Conservation (phyloP, 2,329 filamentous ascomycete genomes). For the Geoglossum cookeanum region DNA sequence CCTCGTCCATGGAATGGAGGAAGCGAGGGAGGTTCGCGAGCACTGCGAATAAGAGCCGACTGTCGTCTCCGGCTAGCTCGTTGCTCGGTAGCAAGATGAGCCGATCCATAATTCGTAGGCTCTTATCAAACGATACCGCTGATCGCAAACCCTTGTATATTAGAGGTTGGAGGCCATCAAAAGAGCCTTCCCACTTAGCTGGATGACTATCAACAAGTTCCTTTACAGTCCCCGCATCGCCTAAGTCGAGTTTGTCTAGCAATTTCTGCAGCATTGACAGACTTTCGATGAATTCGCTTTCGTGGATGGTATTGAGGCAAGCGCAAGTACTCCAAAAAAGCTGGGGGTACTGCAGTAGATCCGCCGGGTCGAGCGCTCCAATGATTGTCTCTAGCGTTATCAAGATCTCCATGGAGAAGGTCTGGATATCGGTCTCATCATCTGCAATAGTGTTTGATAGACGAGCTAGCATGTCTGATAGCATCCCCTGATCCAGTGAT, state of each 20-base stretch:
- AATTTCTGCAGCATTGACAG: constrained; percentile 81
- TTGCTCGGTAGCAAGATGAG: constrained; percentile 65
- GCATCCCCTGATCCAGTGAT: constrained; percentile 77
- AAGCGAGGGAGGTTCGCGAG: constrained; percentile 84
- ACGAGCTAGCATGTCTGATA: constrained; percentile 88
- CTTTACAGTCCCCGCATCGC: constrained; percentile 45
- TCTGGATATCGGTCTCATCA: constrained; percentile 82
- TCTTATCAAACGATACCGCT: constrained; percentile 59
- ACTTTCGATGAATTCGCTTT: constrained; percentile 82
- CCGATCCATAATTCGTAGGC: constrained; percentile 58
- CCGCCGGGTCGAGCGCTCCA: constrained; percentile 56
- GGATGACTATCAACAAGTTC: constrained; percentile 63
- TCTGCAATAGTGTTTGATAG: constrained; percentile 95
- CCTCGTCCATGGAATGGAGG: constrained; percentile 56
- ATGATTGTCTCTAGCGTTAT: constrained; percentile 89
- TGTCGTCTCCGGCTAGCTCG: constrained; percentile 62
- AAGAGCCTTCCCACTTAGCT: constrained; percentile 69
- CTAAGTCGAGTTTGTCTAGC: constrained; percentile 65
- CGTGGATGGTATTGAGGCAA: constrained; percentile 90
- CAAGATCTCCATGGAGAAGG: constrained; percentile 93
- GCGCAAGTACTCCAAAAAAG: constrained; percentile 97
- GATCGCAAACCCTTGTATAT: constrained; percentile 88
- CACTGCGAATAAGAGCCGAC: constrained; percentile 65
- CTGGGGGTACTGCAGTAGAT: constrained; percentile 78
- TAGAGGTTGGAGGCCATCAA: constrained; percentile 69